Conservation (phyloP, 2,329 filamentous ascomycete genomes). For the Emydomyces testavorans region DNA sequence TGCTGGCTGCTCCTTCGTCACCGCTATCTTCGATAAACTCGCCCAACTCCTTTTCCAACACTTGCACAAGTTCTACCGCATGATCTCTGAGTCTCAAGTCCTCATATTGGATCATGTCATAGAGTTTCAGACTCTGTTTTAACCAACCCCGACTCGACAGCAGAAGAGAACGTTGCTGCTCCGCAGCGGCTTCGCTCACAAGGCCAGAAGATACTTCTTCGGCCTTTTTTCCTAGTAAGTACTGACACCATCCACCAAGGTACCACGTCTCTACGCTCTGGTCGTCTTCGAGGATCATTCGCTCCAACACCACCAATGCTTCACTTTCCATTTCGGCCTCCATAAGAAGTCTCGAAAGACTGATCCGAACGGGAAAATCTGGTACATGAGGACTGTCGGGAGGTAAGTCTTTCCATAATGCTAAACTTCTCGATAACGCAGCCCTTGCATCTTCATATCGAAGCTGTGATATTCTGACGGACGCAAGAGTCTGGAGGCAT, state of each 20-base stretch:
- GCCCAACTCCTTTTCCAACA: conserved; percentile 54
- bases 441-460: conserved; percentile 66
- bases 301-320: conserved; percentile 72
- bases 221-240: conserved; percentile 47
- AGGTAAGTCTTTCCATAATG: conserved; percentile 68
- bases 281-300: conserved; percentile 79
- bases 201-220: conserved; percentile 18
- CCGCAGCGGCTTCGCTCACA: conserved; percentile 32
- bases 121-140: conserved; percentile 68
- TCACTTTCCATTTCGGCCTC: conserved; percentile 78
- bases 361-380: conserved; percentile 76
- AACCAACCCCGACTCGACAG: conserved; percentile 73
- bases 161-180: conserved; percentile 52
- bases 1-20: conserved; percentile 39
- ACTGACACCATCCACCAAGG: conserved; percentile 85
- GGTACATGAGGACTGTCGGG: conserved; percentile 62
- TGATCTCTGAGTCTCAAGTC: conserved; percentile 38
- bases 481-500: conserved; percentile 90
- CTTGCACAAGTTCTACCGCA: conserved; percentile 35
- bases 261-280: conserved; percentile 95
- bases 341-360: conserved; percentile 72
- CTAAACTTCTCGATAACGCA: conserved; percentile 67
- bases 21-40: conserved; percentile 42
- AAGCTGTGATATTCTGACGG: conserved; percentile 80
- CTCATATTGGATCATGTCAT: conserved; percentile 63